phyloP scores from a whole-genome alignment of 768 basidiomycete species.

The Naganishia vaughanmartiniae region DNA sequence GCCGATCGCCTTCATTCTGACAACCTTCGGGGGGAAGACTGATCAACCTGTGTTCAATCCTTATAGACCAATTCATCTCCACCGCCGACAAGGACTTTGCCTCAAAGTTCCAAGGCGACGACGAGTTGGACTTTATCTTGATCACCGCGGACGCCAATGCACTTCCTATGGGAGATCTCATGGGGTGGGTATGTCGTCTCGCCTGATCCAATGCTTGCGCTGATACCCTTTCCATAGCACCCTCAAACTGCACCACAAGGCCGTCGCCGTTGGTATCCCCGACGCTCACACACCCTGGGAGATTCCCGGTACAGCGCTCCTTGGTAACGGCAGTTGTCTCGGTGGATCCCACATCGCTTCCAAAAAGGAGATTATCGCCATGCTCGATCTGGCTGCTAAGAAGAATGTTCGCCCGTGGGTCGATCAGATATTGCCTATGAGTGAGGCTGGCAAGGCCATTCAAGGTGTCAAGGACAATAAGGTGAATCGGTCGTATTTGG shows the following conservation, averaged over 20 bases:
- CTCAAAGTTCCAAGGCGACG: slow-evolving; percentile 35
- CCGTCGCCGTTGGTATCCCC: slow-evolving; percentile 61
- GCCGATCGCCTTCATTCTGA: too few relatives aligned
- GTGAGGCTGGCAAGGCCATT: slow-evolving; percentile 57
- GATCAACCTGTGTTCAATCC: too few relatives aligned
- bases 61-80: slow-evolving; percentile 42
- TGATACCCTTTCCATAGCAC: not conserved
- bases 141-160: slow-evolving; percentile 54
- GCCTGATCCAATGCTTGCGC: not conserved
- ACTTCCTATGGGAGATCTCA: slow-evolving; percentile 57
- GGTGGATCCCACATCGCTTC: slow-evolving; percentile 23
- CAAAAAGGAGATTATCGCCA: slow-evolving; percentile 51
- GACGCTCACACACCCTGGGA: slow-evolving; percentile 45
- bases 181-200: slow-evolving; percentile 41
- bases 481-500: not conserved
- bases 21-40: too few relatives aligned
- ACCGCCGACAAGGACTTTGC: slow-evolving; percentile 42
- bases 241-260: slow-evolving; percentile 56
- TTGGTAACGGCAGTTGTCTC: slow-evolving; percentile 11
- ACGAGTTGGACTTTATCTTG: slow-evolving; percentile 52
- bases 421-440: slow-evolving; percentile 55
- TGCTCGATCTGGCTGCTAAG: slow-evolving; percentile 62
- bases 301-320: slow-evolving; percentile 18
- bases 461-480: slow-evolving; percentile 57
- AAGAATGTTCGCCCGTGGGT: slow-evolving; percentile 60